These are phyloP conservation scores for Penicillium crystallinum DNA, from an alignment of 495 filamentous ascomycete species.

Conservation along the genomic window DNA sequence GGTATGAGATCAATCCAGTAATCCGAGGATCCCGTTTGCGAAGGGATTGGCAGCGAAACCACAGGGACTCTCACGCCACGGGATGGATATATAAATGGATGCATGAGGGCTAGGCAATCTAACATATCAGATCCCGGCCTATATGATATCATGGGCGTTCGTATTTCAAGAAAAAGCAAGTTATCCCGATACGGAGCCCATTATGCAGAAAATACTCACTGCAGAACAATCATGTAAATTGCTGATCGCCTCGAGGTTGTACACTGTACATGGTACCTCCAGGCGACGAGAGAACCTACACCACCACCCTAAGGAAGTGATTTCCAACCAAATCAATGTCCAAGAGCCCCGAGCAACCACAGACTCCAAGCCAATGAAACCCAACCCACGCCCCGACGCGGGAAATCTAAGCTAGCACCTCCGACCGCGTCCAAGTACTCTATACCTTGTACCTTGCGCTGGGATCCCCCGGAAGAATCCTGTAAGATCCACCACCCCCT, in stretches of 20 bases:
- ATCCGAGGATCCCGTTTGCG: too few relatives aligned
- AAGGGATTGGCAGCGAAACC: too few relatives aligned
- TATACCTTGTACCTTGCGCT: constrained; percentile 15
- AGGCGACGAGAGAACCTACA: neutral
- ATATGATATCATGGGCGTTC: neutral
- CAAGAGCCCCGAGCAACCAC: neutral
- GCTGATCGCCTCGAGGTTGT: neutral
- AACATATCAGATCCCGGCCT: neutral
- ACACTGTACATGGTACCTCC: constrained; percentile 6
- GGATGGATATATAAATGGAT: neutral
- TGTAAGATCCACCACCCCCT: constrained; percentile 27
- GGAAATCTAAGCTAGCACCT: neutral
- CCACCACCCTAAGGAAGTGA: neutral
- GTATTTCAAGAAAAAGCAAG: neutral
- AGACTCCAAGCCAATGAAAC: neutral
- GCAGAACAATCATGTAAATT: constrained; percentile 1
- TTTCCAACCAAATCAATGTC: neutral
- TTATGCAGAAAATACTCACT: neutral
- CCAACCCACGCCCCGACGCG: neutral
- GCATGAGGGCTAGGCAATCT: neutral
- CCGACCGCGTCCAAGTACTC: constrained; percentile 4
- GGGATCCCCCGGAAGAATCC: constrained; percentile 22
- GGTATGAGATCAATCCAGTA: too few relatives aligned
- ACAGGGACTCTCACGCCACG: neutral
- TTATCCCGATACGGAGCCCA: neutral